Evolutionary conservation across 805 yeast species (phyloP), one percentile per base, ranked within the genome.

Genomic region (Ogataea methylovora): DNA sequence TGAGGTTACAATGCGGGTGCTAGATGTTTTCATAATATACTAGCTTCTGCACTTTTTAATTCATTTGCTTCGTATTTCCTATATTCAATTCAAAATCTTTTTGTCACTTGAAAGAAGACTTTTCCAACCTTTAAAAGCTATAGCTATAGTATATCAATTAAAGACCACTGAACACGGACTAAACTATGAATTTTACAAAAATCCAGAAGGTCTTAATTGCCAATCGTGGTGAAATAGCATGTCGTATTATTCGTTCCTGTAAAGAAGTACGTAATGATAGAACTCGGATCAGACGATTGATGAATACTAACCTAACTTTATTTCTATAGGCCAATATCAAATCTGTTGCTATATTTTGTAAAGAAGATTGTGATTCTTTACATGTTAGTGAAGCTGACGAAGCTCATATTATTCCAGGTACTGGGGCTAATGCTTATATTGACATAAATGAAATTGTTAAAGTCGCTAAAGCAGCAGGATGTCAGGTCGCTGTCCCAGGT

Each of bases 401-500:
- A 17, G 39, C 53, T 9, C 30, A 46, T 19, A 34, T 43, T 12
- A 18, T 54, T 11, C 22, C 40, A 1, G 60, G 60, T 9, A 29
- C 36, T 10, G 60, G 60, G n/a, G 49, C 58, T 7, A 30, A 39
- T 12, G 60, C 55, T 2, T 52, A 52, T 29, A 43, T 40, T 12
- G 32, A 51, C 33, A 36, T 48, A 8, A 50, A 40, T 1, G 33
- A 48, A 19, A 34, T 52, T 30, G 45, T 51, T 16, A 41, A 41
- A 15, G 49, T 58, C 34, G 64, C 66, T 3, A 45, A 49, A 17
- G 45, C 43, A 11, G 42, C 44, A 8, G 40, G 45, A n/a, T 63
- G 52, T 24, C 58, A 60, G 38, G 61, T 56, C 49, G 62, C 58
- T 14, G 54, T 59, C 37, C 66, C 66, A 10, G 66, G 66, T 35